Evolutionary conservation across 2,329 filamentous ascomycete genomes (phyloP).

Genomic region (Fusarium sp.): DNA sequence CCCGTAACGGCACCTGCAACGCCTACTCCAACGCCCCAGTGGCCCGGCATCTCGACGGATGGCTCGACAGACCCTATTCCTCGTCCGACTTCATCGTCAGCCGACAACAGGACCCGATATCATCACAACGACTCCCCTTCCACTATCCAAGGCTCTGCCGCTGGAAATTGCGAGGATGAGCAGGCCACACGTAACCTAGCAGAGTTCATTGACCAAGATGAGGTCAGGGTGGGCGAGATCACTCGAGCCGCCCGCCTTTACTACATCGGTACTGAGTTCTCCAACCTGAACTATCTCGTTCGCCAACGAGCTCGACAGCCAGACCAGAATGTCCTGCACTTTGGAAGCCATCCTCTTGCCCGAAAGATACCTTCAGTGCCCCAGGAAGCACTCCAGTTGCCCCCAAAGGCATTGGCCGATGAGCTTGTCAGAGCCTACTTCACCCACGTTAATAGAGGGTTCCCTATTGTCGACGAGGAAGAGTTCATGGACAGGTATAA

Average conservation of each 20-base stretch:
- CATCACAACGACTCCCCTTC: conserved; percentile 24
- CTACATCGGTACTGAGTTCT: conserved; percentile 63
- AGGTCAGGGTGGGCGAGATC: conserved; percentile 56
- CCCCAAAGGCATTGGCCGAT: conserved; percentile 57
- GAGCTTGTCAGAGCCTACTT: conserved; percentile 61
- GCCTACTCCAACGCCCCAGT: conserved; percentile 24
- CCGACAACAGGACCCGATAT: conserved; percentile 9
- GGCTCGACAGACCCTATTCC: conserved; percentile 3
- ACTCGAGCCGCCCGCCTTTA: conserved; percentile 57
- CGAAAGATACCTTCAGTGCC: conserved; percentile 52
- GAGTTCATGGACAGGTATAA: conserved; percentile 60
- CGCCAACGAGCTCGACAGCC: conserved; percentile 53
- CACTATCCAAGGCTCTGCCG: conserved; percentile 22
- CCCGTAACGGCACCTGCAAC: conserved; percentile 40
- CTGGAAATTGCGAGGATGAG: conserved; percentile 50
- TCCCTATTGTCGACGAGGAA: conserved; percentile 60
- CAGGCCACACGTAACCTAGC: conserved; percentile 54
- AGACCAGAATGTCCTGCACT: conserved; percentile 47
- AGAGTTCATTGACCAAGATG: conserved; percentile 59
- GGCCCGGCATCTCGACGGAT: conserved; percentile 17
- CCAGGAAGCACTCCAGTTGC: conserved; percentile 58
- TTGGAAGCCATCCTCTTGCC: conserved; percentile 46
- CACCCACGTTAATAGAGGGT: conserved; percentile 58
- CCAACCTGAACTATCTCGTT: conserved; percentile 63
- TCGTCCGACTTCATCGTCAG: conserved; percentile 25